Base-by-base conservation (phyloP, 257 asterid genomes). In the Rubia yunnanensis region DNA sequence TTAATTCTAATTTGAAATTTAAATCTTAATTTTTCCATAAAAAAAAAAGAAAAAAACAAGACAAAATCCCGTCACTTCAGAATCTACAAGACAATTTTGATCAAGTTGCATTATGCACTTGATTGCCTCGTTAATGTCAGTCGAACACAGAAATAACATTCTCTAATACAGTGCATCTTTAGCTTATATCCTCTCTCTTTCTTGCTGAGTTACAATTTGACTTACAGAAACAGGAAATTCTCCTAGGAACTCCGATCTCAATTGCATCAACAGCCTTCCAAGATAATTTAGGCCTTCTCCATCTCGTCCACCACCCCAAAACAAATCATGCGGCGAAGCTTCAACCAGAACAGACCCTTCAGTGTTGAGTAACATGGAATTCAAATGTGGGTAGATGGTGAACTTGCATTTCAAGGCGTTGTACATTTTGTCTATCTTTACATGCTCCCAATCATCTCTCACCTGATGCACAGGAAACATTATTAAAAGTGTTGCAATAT, bases 301-400 rank as follows among this genome's bases (percentile, higher is more conserved):
- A n/a, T 92, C 97, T 57, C 99, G 85, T 14, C 99, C 97, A 31
- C 99, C 99, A 26, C 99, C 99, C 97, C 99, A 92, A 72, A 92
- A 92, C 69, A 85, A 83, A 72, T 92, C 97, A 71, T 89, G 97
- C 0, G 99, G 99, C 11, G 99, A 89, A 32, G 94, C 91, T 75
- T 92, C 99, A 49, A 92, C 97, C 0, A 92, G 88, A 66, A 89
- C 96, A n/a, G 89, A 87, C 22, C 96, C 99, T 44, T 72, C 84
- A 6, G 95, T 92, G 5, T 92, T 84, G 26, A 86, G 80, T 67
- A 92, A 82, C 96, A 92, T 71, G 14, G 95, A 86, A 0, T 70
- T 76, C 48, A 89, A 67, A 67, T 86, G 69, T 1, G 94, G 91
- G 73, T 89, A 82, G 0, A 80, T 79, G 7, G 83, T 69, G 80